A percentile compares a stretch with the other conserved stretches of the same genome.
Conservation (phyloP, 1,284 basidiomycete species). For the Cryptococcus sp. region DNA sequence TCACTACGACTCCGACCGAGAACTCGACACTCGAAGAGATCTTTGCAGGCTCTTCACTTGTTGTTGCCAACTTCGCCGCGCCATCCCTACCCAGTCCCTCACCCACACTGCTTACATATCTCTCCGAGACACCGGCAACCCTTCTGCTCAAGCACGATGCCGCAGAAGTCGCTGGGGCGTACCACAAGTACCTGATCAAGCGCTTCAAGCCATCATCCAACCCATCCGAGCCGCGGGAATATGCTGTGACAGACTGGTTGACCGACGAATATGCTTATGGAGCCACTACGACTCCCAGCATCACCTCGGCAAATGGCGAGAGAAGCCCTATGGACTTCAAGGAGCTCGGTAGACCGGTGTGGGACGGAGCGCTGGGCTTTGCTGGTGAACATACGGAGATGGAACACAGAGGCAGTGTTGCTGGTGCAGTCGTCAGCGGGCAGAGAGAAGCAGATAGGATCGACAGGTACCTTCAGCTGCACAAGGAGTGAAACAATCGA, state of each 20-base stretch:
- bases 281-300: constrained; percentile 58
- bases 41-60: constrained; percentile 47
- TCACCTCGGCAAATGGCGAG: constrained; percentile 47
- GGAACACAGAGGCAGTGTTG: constrained; percentile 56
- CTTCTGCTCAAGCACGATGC: constrained; percentile 31
- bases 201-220: constrained; percentile 28
- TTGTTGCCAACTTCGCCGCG: constrained; percentile 49
- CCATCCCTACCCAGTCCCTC: constrained; percentile 38
- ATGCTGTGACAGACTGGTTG: constrained; percentile 54
- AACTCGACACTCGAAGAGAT: constrained; percentile 35
- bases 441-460: constrained; percentile 53
- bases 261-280: constrained; percentile 56
- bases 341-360: constrained; percentile 53
- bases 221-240: constrained; percentile 24
- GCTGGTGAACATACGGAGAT: constrained; percentile 60
- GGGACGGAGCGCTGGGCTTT: constrained; percentile 56
- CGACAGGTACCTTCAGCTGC: constrained; percentile 31
- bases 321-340: constrained; percentile 57
- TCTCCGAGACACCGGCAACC: constrained; percentile 50
- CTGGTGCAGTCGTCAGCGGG: constrained; percentile 56
- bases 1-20: constrained; percentile 8
- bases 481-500: constrained; percentile 3
- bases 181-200: constrained; percentile 50
- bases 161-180: constrained; percentile 42
- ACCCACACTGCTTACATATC: constrained; percentile 54